Percentiles rank a stretch among this genome's conserved stretches.
Conservation (phyloP, 1,284 basidiomycete genomes). For the Athelia psychrophila region DNA sequence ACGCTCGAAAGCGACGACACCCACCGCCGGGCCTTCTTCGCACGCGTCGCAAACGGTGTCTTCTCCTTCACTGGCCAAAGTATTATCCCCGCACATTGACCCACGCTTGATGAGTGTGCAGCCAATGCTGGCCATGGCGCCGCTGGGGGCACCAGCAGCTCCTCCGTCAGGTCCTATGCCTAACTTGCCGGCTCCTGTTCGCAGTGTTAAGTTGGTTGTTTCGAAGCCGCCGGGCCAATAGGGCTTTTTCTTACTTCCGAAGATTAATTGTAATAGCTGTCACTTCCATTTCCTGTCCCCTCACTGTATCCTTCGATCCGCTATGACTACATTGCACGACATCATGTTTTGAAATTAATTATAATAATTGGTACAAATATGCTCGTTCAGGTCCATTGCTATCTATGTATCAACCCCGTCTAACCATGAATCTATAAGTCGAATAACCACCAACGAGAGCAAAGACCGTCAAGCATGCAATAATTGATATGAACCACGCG, state of each 20-base stretch:
- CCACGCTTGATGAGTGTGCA: not conserved
- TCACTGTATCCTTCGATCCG: not conserved
- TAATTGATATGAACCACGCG: constrained; percentile 85
- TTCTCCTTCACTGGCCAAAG: not conserved
- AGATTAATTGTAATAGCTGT: not conserved
- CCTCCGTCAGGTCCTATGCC: not conserved
- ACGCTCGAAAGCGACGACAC: not conserved
- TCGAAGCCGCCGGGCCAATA: not conserved
- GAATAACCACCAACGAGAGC: constrained; percentile 81
- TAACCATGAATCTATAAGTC: constrained; percentile 76
- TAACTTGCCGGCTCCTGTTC: not conserved
- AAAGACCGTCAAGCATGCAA: constrained; percentile 74
- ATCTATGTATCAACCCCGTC: constrained; percentile 12
- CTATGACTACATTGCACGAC: not conserved
- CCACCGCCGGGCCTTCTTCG: not conserved
- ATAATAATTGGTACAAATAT: not conserved
- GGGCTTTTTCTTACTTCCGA: not conserved
- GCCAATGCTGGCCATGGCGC: not conserved
- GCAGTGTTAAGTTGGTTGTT: not conserved
- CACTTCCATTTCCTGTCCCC: not conserved
- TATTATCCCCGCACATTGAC: not conserved
- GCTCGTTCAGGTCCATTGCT: too few relatives aligned
- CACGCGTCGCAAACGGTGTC: not conserved
- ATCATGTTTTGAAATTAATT: not conserved
- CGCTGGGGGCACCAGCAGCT: not conserved